Percentiles rank a stretch among this genome's conserved stretches.
These are phyloP conservation scores for Coemansia aciculifera DNA, from an alignment of 192 early-diverging fungal genomes.

Conservation along the genomic window DNA sequence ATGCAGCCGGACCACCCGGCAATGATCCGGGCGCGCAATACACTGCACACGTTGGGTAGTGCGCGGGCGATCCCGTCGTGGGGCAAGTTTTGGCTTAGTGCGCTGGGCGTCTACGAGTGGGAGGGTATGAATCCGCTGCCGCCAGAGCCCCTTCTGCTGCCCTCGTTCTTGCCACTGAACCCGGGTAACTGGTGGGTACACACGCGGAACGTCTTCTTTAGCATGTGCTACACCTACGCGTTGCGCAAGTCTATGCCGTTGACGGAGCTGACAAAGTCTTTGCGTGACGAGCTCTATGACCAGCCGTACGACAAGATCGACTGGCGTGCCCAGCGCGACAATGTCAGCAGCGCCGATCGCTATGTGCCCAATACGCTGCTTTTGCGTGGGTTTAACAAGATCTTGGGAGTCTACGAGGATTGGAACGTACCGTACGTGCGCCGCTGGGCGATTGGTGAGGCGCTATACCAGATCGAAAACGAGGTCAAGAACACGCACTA, in stretches of 20 bases:
- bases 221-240: slow-evolving; percentile 93
- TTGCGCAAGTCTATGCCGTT: slow-evolving; percentile 59
- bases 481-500: slow-evolving; percentile 90
- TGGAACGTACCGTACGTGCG: slow-evolving; percentile 61
- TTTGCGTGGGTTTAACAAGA: slow-evolving; percentile 72
- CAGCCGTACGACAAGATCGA: slow-evolving; percentile 82
- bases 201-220: slow-evolving; percentile 89
- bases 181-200: slow-evolving; percentile 96
- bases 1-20: slow-evolving; percentile 83
- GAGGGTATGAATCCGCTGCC: slow-evolving; percentile 95
- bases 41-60: slow-evolving; percentile 83
- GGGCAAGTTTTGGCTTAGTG: slow-evolving; percentile 98
- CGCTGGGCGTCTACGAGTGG: slow-evolving; percentile 92
- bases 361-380: slow-evolving; percentile 83
- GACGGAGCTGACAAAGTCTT: slow-evolving; percentile 68
- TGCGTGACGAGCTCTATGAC: slow-evolving; percentile 89
- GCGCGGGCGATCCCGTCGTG: slow-evolving; percentile 86
- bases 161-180: slow-evolving; percentile 76
- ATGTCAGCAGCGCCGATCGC: slow-evolving; percentile 77
- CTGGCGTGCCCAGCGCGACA: slow-evolving; percentile 80
- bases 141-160: slow-evolving; percentile 88
- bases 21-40: slow-evolving; percentile 75
- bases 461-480: slow-evolving; percentile 77
- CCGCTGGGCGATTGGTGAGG: slow-evolving; percentile 68
- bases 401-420: slow-evolving; percentile 72